Percentiles rank a stretch among this genome's conserved stretches.
Conservation (phyloP, 192 early-diverging fungal genomes). For the Rhizophagus sp. region DNA sequence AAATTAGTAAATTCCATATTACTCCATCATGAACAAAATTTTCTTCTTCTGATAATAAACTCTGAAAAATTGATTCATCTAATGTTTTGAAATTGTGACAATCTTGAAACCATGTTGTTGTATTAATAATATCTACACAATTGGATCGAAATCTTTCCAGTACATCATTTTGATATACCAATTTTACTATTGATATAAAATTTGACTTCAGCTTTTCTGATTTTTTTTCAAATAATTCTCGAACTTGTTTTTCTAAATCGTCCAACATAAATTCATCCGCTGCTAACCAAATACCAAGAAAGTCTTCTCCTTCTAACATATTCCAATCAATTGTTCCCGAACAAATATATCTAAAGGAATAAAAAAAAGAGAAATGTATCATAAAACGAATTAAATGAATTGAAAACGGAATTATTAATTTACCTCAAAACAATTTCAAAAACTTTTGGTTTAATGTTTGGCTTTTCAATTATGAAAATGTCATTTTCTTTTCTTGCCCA, state of each 20-base stretch:
- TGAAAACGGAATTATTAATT: neutral
- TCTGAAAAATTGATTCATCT: slow-evolving; percentile 18
- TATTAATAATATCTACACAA: slow-evolving; percentile 19
- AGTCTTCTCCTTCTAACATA: neutral
- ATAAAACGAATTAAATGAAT: neutral
- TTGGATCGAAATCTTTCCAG: slow-evolving; percentile 4
- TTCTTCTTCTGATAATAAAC: slow-evolving; percentile 1
- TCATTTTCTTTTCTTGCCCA: slow-evolving; percentile 26
- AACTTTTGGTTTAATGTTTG: slow-evolving; percentile 22
- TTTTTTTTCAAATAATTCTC: slow-evolving; percentile 22
- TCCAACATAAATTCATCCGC: slow-evolving; percentile 26
- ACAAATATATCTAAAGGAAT: neutral
- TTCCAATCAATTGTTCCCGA: slow-evolving; percentile 4
- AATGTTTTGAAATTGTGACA: neutral
- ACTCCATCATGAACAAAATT: slow-evolving; percentile 4
- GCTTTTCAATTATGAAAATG: slow-evolving; percentile 13
- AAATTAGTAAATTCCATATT: slow-evolving; percentile 15
- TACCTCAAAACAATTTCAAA: slow-evolving; percentile 14
- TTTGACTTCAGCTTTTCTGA: neutral
- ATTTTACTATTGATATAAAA: slow-evolving; percentile 11
- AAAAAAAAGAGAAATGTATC: neutral
- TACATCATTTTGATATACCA: slow-evolving; percentile 13
- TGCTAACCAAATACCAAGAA: slow-evolving; percentile 6
- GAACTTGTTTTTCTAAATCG: slow-evolving; percentile 6
- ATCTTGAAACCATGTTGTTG: slow-evolving; percentile 15